Percentiles rank a stretch among this genome's conserved stretches.
Conservation (phyloP, 1,139 yeast genomes). For the Pichia sp. region DNA sequence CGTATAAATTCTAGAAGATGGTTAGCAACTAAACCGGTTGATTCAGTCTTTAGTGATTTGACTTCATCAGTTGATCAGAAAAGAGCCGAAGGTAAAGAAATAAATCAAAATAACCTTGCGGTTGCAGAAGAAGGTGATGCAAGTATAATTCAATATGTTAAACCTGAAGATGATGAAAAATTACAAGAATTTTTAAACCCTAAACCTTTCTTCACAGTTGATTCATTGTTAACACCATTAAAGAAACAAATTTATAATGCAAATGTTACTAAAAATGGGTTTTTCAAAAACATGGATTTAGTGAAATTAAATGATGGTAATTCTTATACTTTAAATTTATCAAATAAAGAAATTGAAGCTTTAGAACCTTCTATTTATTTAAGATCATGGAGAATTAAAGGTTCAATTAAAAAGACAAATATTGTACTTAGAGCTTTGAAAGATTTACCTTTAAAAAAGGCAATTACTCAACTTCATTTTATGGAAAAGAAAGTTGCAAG, state of each 20-base stretch:
- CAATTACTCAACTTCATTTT: conserved; percentile 91
- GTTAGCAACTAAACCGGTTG: conserved; percentile 10
- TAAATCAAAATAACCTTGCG: conserved; percentile 4
- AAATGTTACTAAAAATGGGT: conserved; percentile 63
- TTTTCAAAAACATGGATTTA: conserved; percentile 58
- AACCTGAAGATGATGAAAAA: conserved; percentile 34
- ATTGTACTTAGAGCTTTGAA: conserved; percentile 66
- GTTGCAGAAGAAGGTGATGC: conserved; percentile 13
- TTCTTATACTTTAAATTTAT: conserved; percentile 49
- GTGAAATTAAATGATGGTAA: conserved; percentile 39
- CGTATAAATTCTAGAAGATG: neutral
- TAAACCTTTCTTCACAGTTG: conserved; percentile 38
- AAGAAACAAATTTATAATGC: conserved; percentile 58
- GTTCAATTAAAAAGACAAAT: conserved; percentile 84
- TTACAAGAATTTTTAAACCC: conserved; percentile 38
- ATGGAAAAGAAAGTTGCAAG: conserved; percentile 72
- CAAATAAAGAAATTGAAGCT: conserved; percentile 61
- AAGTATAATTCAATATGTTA: conserved; percentile 16
- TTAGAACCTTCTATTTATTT: conserved; percentile 81
- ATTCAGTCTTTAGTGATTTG: conserved; percentile 22
- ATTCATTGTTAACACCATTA: conserved; percentile 58
- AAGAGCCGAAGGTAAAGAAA: neutral
- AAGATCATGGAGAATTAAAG: conserved; percentile 71
- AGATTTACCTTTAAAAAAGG: conserved; percentile 64
- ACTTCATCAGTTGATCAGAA: conserved; percentile 13